These are phyloP conservation scores for Oryza rufipogon DNA, from an alignment of 176 grass and related monocot species.

Conservation along the genomic window DNA sequence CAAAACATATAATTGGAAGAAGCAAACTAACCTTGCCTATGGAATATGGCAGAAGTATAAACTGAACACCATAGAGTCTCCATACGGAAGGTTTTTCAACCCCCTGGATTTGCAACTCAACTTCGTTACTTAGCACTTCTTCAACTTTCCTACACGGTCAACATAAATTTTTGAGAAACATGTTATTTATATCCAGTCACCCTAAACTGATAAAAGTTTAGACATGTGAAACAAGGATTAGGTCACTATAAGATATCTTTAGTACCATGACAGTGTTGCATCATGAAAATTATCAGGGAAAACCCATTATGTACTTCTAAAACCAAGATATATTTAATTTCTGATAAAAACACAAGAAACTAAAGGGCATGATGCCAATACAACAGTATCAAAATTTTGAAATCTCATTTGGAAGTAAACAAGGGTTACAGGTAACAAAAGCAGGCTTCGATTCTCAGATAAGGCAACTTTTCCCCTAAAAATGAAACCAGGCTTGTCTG, in stretches of 20 bases:
- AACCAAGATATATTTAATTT: conserved; percentile 25
- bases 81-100: conserved; percentile 84
- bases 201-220: conserved; percentile 17
- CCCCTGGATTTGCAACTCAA: conserved; percentile 94
- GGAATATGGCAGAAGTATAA: conserved; percentile 83
- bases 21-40: conserved; percentile 71
- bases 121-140: conserved; percentile 72
- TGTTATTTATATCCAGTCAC: neutral
- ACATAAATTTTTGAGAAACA: conserved; percentile 11
- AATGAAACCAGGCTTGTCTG: neutral
- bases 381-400: conserved; percentile 5
- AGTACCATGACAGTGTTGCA: conserved; percentile 9
- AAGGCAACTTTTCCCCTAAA: neutral
- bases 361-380: conserved; percentile 18
- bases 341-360: neutral
- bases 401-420: conserved; percentile 10
- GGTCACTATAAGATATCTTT: conserved; percentile 15
- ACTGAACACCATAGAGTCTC: conserved; percentile 79
- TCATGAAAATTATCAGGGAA: neutral
- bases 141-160: conserved; percentile 67
- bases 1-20: conserved; percentile 28
- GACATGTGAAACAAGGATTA: conserved; percentile 6
- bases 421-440: conserved; percentile 4
- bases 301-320: neutral
- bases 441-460: conserved; percentile 27